phyloP scores from a whole-genome alignment of 73 alveolate genomes.

The Paramecium sonneborni region DNA sequence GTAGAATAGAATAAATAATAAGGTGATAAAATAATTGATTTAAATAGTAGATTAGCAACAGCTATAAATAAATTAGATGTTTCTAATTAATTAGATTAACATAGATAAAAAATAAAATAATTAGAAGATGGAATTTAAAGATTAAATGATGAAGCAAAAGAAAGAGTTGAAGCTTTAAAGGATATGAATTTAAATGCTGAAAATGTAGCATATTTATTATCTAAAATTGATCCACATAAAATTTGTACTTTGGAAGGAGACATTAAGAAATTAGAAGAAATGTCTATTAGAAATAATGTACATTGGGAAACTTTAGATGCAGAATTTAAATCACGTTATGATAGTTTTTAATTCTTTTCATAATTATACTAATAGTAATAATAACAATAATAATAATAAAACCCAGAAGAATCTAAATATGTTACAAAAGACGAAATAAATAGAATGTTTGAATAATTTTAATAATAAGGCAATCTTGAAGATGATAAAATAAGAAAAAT shows the following conservation, averaged over 20 bases:
- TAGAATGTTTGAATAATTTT: constrained; percentile 47
- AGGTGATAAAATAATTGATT: constrained; percentile 52
- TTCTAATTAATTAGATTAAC: constrained; percentile 33
- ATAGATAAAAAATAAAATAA: constrained; percentile 52
- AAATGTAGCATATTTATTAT: constrained; percentile 35
- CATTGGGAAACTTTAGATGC: constrained; percentile 53
- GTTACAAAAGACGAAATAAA: constrained; percentile 60
- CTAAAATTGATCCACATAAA: constrained; percentile 66
- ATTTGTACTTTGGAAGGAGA: constrained; percentile 63
- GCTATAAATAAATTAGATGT: constrained; percentile 45
- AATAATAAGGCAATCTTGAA: constrained; percentile 44
- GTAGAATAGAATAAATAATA: constrained; percentile 22
- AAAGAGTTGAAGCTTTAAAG: constrained; percentile 52
- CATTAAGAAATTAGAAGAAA: constrained; percentile 63
- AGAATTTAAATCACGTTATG: constrained; percentile 39
- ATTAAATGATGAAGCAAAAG: constrained; percentile 38
- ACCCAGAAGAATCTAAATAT: constrained; percentile 33
- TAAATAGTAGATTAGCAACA: constrained; percentile 50
- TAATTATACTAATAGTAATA: background rate
- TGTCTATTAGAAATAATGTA: constrained; percentile 44
- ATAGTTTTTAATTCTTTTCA: constrained; percentile 1
- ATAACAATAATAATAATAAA: background rate
- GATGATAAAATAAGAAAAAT: constrained; percentile 61
- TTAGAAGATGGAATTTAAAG: constrained; percentile 47
- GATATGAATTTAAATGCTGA: constrained; percentile 60